Conservation (phyloP, 768 basidiomycete genomes). For the Leccinum variicolor region DNA sequence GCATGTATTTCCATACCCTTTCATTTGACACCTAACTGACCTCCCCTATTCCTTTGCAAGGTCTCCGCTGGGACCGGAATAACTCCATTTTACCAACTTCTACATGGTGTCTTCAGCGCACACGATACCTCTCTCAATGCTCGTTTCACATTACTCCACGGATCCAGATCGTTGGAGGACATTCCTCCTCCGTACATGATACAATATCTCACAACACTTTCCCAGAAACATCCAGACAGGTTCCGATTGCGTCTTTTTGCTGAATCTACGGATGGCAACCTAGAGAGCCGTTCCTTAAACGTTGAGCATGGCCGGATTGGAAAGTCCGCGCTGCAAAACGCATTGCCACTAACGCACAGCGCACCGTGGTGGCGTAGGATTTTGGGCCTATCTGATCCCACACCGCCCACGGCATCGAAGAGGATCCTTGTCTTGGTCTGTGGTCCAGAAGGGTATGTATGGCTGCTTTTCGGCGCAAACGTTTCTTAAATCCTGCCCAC, state of each 20-base stretch:
- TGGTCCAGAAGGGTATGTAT: slow-evolving; percentile 76
- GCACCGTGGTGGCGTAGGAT: slow-evolving; percentile 31
- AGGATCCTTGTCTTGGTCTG: slow-evolving; percentile 70
- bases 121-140: slow-evolving; percentile 33
- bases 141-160: slow-evolving; percentile 71
- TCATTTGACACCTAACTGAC: background rate
- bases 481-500: background rate
- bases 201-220: slow-evolving; percentile 46
- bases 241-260: slow-evolving; percentile 64
- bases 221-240: slow-evolving; percentile 49
- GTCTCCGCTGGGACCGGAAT: slow-evolving; percentile 88
- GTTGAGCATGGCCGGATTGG: slow-evolving; percentile 54
- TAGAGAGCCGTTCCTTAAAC: slow-evolving; percentile 15
- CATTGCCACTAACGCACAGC: slow-evolving; percentile 31
- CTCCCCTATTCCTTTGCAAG: slow-evolving; percentile 36
- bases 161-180: slow-evolving; percentile 56
- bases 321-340: slow-evolving; percentile 43
- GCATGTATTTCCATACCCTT: slow-evolving; percentile 32
- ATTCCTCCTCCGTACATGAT: slow-evolving; percentile 68
- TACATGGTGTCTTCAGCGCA: slow-evolving; percentile 49
- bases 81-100: slow-evolving; percentile 79
- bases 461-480: background rate
- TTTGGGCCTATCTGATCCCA: slow-evolving; percentile 11
- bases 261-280: slow-evolving; percentile 37
- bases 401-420: slow-evolving; percentile 21